Base-by-base conservation (phyloP, 352 stramenopile genomes). In the Pythium dissotocum region DNA sequence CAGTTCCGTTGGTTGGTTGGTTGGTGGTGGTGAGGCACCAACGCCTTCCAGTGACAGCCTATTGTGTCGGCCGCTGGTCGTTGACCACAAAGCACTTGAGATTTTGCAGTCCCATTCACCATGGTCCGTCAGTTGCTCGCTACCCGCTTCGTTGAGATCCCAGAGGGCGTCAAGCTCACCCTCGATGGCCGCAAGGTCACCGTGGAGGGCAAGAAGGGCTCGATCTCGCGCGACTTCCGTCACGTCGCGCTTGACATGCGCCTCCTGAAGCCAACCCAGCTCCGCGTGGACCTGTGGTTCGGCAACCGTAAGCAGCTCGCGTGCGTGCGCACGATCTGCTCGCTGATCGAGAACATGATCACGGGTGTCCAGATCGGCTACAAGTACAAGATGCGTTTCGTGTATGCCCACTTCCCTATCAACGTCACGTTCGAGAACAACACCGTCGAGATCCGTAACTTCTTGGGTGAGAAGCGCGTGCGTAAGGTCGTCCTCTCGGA, bases 361-460 rank as follows among this genome's bases (percentile, higher is more conserved):
- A 98, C 97, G 58, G 98, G 98, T 80, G 98, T 99, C 55, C 98
- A 93, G 68, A 89, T 98, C 49, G 98, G 97, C 58, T 99, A 98
- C 91, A 73, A 93, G 24, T 99, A 99, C 96, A 99, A 99, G 93
- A 99, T 99, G 97, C 95, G 98, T 70, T 99, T 99, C 79, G 98
- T 99, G 75, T 99, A 99, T 86, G 96, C 95, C 63, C 98, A 99
- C 86, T 99, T 99, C 81, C 98, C 98, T 76, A 99, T 99, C 95
- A 99, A 99, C 83, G 97, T 99, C 33, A 96, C 91, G 61, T 90
- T 98, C 69, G 89, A 97, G 62, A 90, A 91, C 77, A 90, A 89
- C 77, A 79, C 78, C 61, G 92, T 99, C 64, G 97, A 99, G 83
- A 99, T 99, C 81, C 93, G 97, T 65, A 99, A 99, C 93, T 99